Evolutionary conservation across 257 asterid genomes (phyloP).

Genomic region (Capsicum rhomboideum): DNA sequence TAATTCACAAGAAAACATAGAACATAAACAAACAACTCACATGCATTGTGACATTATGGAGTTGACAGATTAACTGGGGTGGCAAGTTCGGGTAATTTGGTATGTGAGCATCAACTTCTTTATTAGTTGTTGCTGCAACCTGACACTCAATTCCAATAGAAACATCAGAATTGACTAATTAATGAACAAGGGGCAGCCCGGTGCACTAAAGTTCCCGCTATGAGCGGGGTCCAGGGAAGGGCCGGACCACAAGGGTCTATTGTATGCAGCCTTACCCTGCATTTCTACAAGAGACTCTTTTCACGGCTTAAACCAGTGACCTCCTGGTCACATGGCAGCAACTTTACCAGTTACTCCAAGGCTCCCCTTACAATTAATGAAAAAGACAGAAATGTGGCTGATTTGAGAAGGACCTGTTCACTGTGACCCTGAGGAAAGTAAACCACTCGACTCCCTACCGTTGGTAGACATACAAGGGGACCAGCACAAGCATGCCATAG

Average conservation of each 20-base stretch:
- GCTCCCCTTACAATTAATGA: neutral
- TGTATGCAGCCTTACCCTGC: no score
- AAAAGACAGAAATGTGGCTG: neutral
- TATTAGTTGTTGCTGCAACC: constrained; percentile 95
- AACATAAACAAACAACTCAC: constrained; percentile 37
- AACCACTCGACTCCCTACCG: constrained; percentile 81
- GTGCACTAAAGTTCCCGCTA: no score
- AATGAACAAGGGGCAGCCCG: no score
- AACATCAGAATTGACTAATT: constrained; percentile 4
- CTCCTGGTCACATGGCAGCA: no score
- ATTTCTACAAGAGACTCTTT: no score
- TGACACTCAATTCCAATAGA: constrained; percentile 24
- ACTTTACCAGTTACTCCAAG: no score
- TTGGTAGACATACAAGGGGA: constrained; percentile 85
- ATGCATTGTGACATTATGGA: constrained; percentile 97
- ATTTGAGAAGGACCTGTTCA: constrained; percentile 61
- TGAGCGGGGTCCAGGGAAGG: no score
- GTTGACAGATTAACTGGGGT: constrained; percentile 92
- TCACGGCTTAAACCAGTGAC: no score
- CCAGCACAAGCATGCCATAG: constrained; percentile 99
- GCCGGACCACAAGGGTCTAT: no score
- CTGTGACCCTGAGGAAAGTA: constrained; percentile 99
- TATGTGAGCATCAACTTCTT: constrained; percentile 85
- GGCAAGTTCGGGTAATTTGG: constrained; percentile 93
- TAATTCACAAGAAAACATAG: constrained; percentile 3